Evolutionary conservation across 2,329 filamentous ascomycete species (phyloP), one percentile per base, ranked within the genome.

Genomic region (Dothideomycetes sp.): DNA sequence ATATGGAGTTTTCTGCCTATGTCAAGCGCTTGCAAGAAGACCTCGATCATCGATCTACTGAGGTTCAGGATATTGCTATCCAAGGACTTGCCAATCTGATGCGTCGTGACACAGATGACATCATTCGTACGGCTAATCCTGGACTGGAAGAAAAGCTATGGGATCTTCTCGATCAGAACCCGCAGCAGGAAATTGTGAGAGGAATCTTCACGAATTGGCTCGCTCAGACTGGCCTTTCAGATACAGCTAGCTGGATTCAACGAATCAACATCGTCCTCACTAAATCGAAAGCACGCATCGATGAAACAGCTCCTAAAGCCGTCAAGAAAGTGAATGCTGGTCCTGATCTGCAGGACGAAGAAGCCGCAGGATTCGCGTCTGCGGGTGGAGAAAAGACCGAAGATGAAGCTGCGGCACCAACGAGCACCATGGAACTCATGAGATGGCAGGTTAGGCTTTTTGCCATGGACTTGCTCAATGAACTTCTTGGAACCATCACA

Each of bases 361-460:
- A 98, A 58, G 89, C 94, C 27, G 91, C 91, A 38, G 91, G 91
- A 0, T 96, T 98, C 54, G 88, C 88, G 22, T 76, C 80, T n/a
- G 79, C 82, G 1, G 72, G 72, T 19, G 79, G 77, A 18, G 73
- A 68, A 3, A 66, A 58, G 5, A 64, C 61, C 16, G 62, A 65
- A 5, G 64, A 68, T 33, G 51, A 61, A 29, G 51, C 58, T 14
- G 53, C 59, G 29, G 53, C 56, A 4, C 50, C 57, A 2, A 62
- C 61, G 16, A 58, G 60, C 11, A 66, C 87, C 15, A 87, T 93
- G 51, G 91, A 98, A 57, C 76, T 91, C 11, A 68, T 98, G 45
- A 79, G 87, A 49, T 98, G 91, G 91, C 91, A 98, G 59, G 89
- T 94, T 5, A 79, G 85, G 24, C 87, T 87, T 2, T 96, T 96